Percentiles rank a stretch among this genome's conserved stretches.
phyloP scores from a whole-genome alignment of 768 basidiomycete genomes.

The Lactarius indigo region DNA sequence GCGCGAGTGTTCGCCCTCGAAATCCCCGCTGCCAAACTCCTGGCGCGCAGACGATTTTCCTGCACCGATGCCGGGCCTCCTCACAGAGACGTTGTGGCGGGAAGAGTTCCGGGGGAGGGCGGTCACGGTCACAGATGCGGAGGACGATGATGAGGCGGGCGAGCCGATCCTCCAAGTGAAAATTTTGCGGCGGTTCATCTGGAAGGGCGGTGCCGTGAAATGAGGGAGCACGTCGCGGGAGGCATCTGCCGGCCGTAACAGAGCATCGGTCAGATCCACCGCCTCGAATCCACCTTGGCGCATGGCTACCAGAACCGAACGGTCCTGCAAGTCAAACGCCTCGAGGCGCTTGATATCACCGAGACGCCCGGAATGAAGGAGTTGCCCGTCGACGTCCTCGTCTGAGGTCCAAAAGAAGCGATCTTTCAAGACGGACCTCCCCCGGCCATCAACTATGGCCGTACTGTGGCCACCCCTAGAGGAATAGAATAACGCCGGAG shows the following conservation, averaged over 20 bases:
- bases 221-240: conserved; percentile 71
- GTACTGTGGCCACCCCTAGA: conserved; percentile 90
- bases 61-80: conserved; percentile 47
- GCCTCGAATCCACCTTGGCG: conserved; percentile 83
- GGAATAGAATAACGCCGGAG: conserved; percentile 82
- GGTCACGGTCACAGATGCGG: background rate
- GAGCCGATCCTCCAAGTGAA: conserved; percentile 85
- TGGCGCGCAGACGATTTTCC: conserved; percentile 47
- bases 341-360: conserved; percentile 83
- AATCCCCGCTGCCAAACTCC: conserved; percentile 50
- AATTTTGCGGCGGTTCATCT: conserved; percentile 64
- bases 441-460: conserved; percentile 81
- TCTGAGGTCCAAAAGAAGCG: conserved; percentile 78
- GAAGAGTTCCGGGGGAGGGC: conserved; percentile 33
- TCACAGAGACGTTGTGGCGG: conserved; percentile 37
- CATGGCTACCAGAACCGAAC: conserved; percentile 79
- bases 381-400: conserved; percentile 43
- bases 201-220: conserved; percentile 58
- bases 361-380: conserved; percentile 45
- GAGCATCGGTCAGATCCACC: conserved; percentile 73
- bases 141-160: conserved; percentile 36
- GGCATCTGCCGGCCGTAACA: conserved; percentile 75
- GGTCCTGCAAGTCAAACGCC: conserved; percentile 72
- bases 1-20: conserved; percentile 46
- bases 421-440: conserved; percentile 78